Conservation (phyloP, 2,329 filamentous ascomycete genomes). For the Rhynchosporium graminicola region DNA sequence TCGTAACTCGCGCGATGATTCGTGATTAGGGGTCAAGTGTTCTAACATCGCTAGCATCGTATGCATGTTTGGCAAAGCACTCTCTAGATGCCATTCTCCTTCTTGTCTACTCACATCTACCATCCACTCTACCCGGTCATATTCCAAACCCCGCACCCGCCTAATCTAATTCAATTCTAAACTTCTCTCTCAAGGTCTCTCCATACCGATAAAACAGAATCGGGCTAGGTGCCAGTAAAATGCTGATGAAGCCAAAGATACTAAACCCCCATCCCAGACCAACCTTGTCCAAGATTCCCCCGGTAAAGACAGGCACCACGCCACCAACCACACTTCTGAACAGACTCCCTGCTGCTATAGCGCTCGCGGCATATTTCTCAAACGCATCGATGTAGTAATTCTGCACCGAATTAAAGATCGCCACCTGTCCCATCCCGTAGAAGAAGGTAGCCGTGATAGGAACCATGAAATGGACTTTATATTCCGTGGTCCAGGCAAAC, state of each 20-base stretch:
- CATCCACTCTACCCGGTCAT: neutral
- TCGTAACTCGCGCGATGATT: too few relatives aligned
- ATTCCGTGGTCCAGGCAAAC: conserved; percentile 60
- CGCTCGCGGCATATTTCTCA: conserved; percentile 51
- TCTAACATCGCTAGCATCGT: too few relatives aligned
- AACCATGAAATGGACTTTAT: conserved; percentile 56
- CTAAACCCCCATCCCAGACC: conserved; percentile 54
- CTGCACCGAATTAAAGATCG: conserved; percentile 54
- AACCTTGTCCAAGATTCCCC: conserved; percentile 45
- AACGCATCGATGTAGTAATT: conserved; percentile 57
- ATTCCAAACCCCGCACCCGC: too few relatives aligned
- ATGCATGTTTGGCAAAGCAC: too few relatives aligned
- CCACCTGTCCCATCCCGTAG: conserved; percentile 52
- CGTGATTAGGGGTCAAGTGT: too few relatives aligned
- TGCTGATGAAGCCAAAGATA: conserved; percentile 48
- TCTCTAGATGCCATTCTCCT: too few relatives aligned
- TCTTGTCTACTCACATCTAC: neutral
- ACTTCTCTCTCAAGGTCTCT: conserved; percentile 47
- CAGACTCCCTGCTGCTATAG: conserved; percentile 51
- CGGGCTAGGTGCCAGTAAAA: conserved; percentile 51
- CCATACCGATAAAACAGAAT: conserved; percentile 52
- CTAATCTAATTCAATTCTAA: conserved; percentile 40
- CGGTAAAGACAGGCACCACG: conserved; percentile 49
- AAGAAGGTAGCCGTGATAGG: conserved; percentile 54
- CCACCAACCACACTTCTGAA: conserved; percentile 50